Base-by-base conservation (phyloP, 345 rosid genomes). In the Acer negundo region DNA sequence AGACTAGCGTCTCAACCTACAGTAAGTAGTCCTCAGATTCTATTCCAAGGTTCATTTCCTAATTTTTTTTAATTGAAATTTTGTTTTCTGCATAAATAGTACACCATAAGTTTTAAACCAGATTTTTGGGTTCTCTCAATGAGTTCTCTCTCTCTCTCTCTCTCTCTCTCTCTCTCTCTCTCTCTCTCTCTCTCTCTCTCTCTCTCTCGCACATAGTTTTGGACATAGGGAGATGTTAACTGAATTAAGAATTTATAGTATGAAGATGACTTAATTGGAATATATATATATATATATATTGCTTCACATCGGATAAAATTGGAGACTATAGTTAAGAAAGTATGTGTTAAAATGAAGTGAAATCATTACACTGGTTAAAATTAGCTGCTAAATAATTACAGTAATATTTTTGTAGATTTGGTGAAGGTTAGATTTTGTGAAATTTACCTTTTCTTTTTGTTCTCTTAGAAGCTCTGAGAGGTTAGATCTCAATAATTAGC, bases 1-100 rank as follows among this genome's bases (percentile, higher is more conserved):
- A 80, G 80, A 76, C 88, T 82, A 73, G 94, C 86, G 24, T 86
- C 97, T n/a, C 86, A 78, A 70, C 94, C 94, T 69, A 70, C 73
- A 91, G 98, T 93, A 86, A 74, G 80, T 35, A 78, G 51, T n/a
- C 31, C 75, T 58, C 10, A 1, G 28, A 40, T 42, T 44, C 67
- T 40, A 59, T 59, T 59, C 47, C 11, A 38, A 59, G 56, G 35
- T 67, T 63, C 67, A 12, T 16, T 11, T 55, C 56, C 0, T 10
- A 44, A 4, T 69, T 69, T 69, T 46, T 42, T 2, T 10, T 46
- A 46, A 10, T 46, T 46, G 13, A 46, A 46, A 46, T 46, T 59
- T 59, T 59, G 22, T 59, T n/a, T 2, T 59, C 63, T 20, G 26
- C 63, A 53, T 49, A 46, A 46, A 10, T 46, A 53, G 6, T 53